A percentile compares a stretch with the other conserved stretches of the same genome.
Evolutionary conservation across 768 basidiomycete species (phyloP).

Genomic region (Pleurotus ostreatus): DNA sequence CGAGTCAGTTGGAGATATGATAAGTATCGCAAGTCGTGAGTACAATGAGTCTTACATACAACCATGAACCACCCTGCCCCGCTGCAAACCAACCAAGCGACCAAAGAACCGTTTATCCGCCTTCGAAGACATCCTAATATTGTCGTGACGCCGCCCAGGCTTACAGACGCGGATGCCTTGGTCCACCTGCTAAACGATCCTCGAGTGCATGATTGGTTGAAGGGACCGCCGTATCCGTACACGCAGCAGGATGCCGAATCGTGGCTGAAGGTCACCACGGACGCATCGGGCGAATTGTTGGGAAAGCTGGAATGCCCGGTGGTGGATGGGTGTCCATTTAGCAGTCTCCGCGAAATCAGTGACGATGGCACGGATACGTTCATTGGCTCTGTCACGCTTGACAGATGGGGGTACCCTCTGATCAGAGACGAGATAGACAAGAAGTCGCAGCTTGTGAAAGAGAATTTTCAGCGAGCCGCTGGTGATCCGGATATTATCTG

Average conservation of each 20-base stretch:
- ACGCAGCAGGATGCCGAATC: conserved; percentile 17
- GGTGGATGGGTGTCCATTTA: conserved; percentile 36
- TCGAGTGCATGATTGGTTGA: conserved; percentile 30
- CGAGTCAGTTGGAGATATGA: background rate
- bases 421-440: conserved; percentile 19
- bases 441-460: conserved; percentile 17
- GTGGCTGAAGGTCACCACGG: conserved; percentile 12
- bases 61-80: conserved; percentile 1
- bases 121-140: conserved; percentile 42
- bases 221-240: conserved; percentile 29
- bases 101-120: conserved; percentile 47
- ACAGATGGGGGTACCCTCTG: conserved; percentile 23
- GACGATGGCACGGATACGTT: conserved; percentile 21
- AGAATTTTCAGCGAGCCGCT: conserved; percentile 29
- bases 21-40: no score
- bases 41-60: background rate
- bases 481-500: conserved; percentile 48
- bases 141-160: conserved; percentile 47
- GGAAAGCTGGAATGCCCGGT: conserved; percentile 9
- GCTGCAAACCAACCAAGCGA: conserved; percentile 23
- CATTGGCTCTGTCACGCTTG: conserved; percentile 29
- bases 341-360: conserved; percentile 37
- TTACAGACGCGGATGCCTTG: conserved; percentile 27
- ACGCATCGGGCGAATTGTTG: conserved; percentile 10
- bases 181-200: conserved; percentile 31